Evolutionary conservation across 1,284 basidiomycete genomes (phyloP), one percentile per base, ranked within the genome.

Genomic region (Ustilago shanxiensis): DNA sequence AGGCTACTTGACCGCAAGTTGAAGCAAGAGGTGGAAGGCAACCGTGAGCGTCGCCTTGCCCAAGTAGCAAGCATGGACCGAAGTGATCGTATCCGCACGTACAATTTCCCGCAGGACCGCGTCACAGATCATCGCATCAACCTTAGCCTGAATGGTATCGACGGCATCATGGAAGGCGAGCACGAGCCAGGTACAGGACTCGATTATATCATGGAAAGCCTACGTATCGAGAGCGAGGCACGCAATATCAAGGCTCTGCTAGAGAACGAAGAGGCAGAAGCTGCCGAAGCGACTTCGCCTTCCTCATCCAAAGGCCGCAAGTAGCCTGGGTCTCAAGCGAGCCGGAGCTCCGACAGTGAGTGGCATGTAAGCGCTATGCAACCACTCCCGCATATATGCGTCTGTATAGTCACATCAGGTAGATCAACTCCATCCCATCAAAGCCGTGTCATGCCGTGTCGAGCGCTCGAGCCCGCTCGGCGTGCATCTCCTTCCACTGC

Each of bases 91-190:
- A 66, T 86, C 4, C 67, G 84, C 28, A 86, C 84, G 10, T 86
- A 84, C 73, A 85, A 85, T 51, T 86, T 81, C 60, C 83, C 83
- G 9, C 84, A 86, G 52, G 83, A 85, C 54, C 81, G 84, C 14
- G 81, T 86, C 0, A 86, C 84, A 24, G 84, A 86, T 54, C 84
- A 86, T 51, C 73, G 84, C 1, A 60, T 85, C 61, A 77, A 76
- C 33, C 62, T 83, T 22, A 83, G 80, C 37, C 52, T 83, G 49
- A 79, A 76, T 47, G 82, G 81, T 20, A 79, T 85, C 37, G 79
- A 78, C 24, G 62, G 52, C 2, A 70, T 85, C 62, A 79, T 85
- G 79, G 82, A 85, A 35, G 84, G 84, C n/a, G 76, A 81, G 35
- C 76, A 84, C 44, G 79, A 79, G 11, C 60, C 62, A 4, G 75